phyloP scores from a whole-genome alignment of 306 rosid species.

The Sphenostylis stenocarpa region DNA sequence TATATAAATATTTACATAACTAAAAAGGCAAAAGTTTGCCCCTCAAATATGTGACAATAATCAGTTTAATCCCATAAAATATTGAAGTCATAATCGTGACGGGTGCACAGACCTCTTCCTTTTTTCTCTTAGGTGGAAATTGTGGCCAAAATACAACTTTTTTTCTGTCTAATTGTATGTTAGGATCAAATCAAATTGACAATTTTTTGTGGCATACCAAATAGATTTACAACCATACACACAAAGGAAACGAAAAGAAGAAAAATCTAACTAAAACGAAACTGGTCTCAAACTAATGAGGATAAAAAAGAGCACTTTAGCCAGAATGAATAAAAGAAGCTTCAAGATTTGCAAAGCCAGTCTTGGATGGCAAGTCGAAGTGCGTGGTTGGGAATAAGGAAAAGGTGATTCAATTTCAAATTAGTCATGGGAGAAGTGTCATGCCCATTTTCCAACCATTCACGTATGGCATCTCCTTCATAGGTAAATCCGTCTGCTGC shows the following conservation, averaged over 20 bases:
- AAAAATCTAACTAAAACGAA: not conserved
- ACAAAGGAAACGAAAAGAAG: not conserved
- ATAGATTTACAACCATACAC: conserved; percentile 9
- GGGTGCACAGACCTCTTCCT: not conserved
- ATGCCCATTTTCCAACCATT: conserved; percentile 74
- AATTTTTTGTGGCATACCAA: not conserved
- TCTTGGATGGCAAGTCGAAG: conserved; percentile 79
- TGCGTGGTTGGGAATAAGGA: conserved; percentile 75
- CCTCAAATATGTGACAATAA: not conserved
- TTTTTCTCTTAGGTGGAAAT: not conserved
- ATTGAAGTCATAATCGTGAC: not conserved
- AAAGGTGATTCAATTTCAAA: conserved; percentile 60
- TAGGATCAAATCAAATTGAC: conserved; percentile 16
- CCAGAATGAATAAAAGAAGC: conserved; percentile 17
- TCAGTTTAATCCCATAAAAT: conserved; percentile 15
- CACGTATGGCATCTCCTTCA: conserved; percentile 86
- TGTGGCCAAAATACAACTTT: conserved; percentile 4
- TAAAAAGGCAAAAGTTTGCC: not conserved
- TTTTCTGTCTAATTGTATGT: not conserved
- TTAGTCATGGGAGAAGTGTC: conserved; percentile 92
- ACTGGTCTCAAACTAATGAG: conserved; percentile 2
- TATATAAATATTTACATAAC: not conserved
- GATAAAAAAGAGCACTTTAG: not conserved
- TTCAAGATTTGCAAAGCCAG: conserved; percentile 80
- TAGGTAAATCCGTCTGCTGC: conserved; percentile 93